A percentile compares a stretch with the other conserved stretches of the same genome.
Evolutionary conservation across 75 land plant species (phyloP).

Genomic region (Ceratopteris richardii): DNA sequence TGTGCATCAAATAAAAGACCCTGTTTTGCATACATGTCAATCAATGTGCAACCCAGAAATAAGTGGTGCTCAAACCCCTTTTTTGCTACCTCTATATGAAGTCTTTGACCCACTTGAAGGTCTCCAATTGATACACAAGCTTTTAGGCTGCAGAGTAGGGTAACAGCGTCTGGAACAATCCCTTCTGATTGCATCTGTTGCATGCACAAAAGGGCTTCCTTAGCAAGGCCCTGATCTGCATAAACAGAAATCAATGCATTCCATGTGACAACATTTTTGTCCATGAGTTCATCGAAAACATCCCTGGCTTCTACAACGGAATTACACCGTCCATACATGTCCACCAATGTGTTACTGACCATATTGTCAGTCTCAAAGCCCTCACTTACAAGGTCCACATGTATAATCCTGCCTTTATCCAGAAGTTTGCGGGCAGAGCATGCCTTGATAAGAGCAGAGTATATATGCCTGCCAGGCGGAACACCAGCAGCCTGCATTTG

Average conservation of each 20-base stretch:
- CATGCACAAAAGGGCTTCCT: conserved; percentile 15
- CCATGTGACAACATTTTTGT: conserved; percentile 10
- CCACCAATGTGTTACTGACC: conserved; percentile 10
- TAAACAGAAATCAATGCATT: conserved; percentile 10
- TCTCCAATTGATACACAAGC: conserved; percentile 19
- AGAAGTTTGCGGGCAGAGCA: conserved; percentile 3
- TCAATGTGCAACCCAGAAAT: conserved; percentile 7
- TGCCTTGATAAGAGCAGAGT: conserved; percentile 4
- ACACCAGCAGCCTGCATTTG: not conserved
- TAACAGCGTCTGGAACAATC: conserved; percentile 17
- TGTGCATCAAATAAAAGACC: conserved; percentile 9
- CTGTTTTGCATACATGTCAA: conserved; percentile 19
- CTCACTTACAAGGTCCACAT: not conserved
- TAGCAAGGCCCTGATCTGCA: conserved; percentile 3
- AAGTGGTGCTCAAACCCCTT: conserved; percentile 7
- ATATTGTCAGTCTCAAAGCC: conserved; percentile 11
- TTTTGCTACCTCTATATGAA: not conserved
- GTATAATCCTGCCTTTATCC: conserved; percentile 6
- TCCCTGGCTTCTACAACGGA: conserved; percentile 5
- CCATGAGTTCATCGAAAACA: conserved; percentile 14
- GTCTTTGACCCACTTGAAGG: not conserved
- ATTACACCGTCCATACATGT: conserved; percentile 19
- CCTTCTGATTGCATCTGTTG: conserved; percentile 18
- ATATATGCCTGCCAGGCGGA: not conserved
- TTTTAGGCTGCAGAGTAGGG: conserved; percentile 22